A percentile compares a stretch with the other conserved stretches of the same genome.
Conservation (phyloP, 441 rosid genomes). For the Adansonia madagascariensis region DNA sequence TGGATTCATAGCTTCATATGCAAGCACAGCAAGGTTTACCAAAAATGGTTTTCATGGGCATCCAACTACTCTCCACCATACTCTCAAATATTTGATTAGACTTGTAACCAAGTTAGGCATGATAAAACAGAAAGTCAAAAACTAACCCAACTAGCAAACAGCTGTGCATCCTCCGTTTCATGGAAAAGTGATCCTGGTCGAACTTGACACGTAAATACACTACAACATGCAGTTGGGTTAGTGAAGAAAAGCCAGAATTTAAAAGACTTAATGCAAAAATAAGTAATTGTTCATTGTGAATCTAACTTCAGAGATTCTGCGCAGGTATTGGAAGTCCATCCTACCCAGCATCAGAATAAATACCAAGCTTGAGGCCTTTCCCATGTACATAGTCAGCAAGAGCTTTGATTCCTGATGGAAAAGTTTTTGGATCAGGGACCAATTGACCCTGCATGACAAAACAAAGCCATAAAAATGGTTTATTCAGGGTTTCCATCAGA, state of each 20-base stretch:
- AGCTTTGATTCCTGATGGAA: slow-evolving; percentile 87
- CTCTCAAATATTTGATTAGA: not conserved
- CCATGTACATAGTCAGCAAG: slow-evolving; percentile 86
- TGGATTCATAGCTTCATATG: not conserved
- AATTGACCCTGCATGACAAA: slow-evolving; percentile 64
- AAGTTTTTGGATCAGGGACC: slow-evolving; percentile 75
- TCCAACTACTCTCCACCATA: not conserved
- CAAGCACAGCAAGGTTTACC: not conserved
- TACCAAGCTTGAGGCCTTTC: slow-evolving; percentile 94
- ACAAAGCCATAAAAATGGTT: slow-evolving; percentile 21
- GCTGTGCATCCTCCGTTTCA: slow-evolving; percentile 75
- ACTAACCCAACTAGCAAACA: slow-evolving; percentile 96
- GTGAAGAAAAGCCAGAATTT: slow-evolving; percentile 24
- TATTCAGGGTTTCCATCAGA: not conserved
- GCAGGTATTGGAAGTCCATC: slow-evolving; percentile 41
- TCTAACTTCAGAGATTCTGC: slow-evolving; percentile 31
- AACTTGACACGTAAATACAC: slow-evolving; percentile 87
- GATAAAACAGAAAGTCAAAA: slow-evolving; percentile 44
- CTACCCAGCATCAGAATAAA: slow-evolving; percentile 98
- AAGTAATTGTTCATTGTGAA: slow-evolving; percentile 22
- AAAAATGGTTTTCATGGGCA: not conserved
- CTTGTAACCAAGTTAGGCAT: not conserved
- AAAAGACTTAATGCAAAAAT: not conserved
- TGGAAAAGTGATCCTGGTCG: slow-evolving; percentile 93
- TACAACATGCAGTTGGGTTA: slow-evolving; percentile 34